phyloP scores from a whole-genome alignment of 345 rosid species.

The Sonneratia caseolaris region DNA sequence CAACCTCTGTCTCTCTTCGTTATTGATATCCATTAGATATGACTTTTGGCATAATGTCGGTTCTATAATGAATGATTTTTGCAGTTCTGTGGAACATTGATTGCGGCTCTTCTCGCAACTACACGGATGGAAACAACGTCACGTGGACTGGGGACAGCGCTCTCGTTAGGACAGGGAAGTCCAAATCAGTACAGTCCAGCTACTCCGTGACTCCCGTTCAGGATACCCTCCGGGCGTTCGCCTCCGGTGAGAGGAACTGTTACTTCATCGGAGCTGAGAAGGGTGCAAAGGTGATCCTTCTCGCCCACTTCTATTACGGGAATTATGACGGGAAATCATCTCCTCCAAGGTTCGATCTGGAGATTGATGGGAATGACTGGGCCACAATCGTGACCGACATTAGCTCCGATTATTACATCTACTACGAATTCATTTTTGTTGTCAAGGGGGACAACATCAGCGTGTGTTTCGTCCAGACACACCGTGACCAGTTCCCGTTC shows the following conservation, averaged over 20 bases:
- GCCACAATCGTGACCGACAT: conserved; percentile 19
- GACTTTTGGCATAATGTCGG: neutral
- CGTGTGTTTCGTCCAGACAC: conserved; percentile 29
- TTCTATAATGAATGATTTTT: neutral
- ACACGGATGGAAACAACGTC: neutral
- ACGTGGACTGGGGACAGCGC: neutral
- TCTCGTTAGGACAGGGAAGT: conserved; percentile 10
- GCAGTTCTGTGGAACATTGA: neutral
- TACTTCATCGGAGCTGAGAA: conserved; percentile 12
- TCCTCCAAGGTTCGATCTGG: conserved; percentile 29
- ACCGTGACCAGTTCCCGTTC: conserved; percentile 22
- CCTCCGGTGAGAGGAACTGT: conserved; percentile 24
- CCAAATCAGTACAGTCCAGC: conserved; percentile 10
- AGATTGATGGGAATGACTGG: conserved; percentile 30
- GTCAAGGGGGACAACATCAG: conserved; percentile 13
- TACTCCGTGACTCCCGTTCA: neutral
- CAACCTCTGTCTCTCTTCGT: neutral
- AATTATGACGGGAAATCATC: conserved; percentile 29
- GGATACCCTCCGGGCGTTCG: conserved; percentile 25
- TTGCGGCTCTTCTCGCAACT: neutral
- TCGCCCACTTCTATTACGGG: conserved; percentile 28
- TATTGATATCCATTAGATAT: neutral
- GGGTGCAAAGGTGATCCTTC: conserved; percentile 20
- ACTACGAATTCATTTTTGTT: conserved; percentile 17
- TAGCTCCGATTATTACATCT: conserved; percentile 8